These are phyloP conservation scores for Bretschneidera sinensis DNA, from an alignment of 345 rosid species.

Conservation along the genomic window DNA sequence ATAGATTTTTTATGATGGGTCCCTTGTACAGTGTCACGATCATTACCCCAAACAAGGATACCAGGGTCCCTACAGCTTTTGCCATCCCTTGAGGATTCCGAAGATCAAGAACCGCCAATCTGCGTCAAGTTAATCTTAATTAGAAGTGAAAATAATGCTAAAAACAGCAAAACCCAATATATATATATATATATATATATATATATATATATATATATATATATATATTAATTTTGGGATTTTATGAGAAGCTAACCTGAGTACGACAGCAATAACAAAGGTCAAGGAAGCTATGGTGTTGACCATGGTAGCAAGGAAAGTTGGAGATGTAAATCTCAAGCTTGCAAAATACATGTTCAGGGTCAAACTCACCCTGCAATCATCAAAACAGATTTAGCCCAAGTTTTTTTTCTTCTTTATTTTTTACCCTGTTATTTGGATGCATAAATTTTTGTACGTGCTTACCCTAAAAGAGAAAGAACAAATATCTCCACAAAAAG, in stretches of 20 bases:
- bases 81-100: conserved; percentile 48
- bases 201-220: no score
- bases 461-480: conserved; percentile 64
- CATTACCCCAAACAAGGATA: conserved; percentile 52
- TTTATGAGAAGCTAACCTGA: conserved; percentile 29
- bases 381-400: neutral
- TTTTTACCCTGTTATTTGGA: neutral
- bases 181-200: no score
- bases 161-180: no score
- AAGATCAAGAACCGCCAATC: conserved; percentile 53
- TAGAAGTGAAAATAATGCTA: neutral
- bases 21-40: conserved; percentile 59
- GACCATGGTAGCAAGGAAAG: conserved; percentile 40
- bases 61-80: conserved; percentile 42
- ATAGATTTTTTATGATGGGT: conserved; percentile 29
- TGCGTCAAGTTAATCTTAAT: conserved; percentile 11
- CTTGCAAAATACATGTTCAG: conserved; percentile 56
- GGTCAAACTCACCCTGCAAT: conserved; percentile 51
- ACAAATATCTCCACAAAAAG: conserved; percentile 57
- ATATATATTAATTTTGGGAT: neutral
- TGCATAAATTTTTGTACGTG: neutral
- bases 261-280: conserved; percentile 35
- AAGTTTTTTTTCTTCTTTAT: neutral
- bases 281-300: conserved; percentile 51
- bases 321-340: conserved; percentile 50